These are phyloP conservation scores for Liquidambar formosana DNA, from an alignment of 164 flowering plant genomes.

Conservation along the genomic window DNA sequence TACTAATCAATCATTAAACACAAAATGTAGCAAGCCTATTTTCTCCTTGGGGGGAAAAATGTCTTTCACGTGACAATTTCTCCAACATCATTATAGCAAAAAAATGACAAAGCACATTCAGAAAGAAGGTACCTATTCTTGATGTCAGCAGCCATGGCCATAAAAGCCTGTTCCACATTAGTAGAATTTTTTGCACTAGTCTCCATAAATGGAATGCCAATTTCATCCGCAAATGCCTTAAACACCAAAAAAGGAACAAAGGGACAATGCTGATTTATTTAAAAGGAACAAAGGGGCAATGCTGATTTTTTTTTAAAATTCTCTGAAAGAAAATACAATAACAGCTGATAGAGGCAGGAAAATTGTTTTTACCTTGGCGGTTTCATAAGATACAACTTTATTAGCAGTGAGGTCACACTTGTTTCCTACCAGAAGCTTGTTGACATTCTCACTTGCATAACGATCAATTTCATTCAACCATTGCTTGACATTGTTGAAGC, in stretches of 20 bases:
- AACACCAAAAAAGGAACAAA: not conserved
- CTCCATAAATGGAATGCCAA: constrained; percentile 42
- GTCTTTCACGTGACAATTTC: not conserved
- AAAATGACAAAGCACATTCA: not conserved
- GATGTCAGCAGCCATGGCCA: constrained; percentile 43
- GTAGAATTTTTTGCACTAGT: constrained; percentile 39
- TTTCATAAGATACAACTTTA: constrained; percentile 41
- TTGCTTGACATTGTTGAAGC: constrained; percentile 48
- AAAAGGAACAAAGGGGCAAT: too few species aligned
- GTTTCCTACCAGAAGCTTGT: constrained; percentile 48
- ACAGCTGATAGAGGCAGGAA: not conserved
- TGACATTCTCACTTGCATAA: constrained; percentile 48
- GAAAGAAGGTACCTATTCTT: constrained; percentile 30
- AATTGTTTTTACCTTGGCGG: constrained; percentile 32
- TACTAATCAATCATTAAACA: not conserved
- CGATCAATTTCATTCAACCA: constrained; percentile 52
- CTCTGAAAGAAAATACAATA: not conserved
- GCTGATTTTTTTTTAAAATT: not conserved
- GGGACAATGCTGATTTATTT: not conserved
- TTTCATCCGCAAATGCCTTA: constrained; percentile 41
- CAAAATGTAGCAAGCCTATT: not conserved
- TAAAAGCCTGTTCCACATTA: constrained; percentile 41
- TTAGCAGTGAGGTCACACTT: constrained; percentile 40
- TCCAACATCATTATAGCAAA: not conserved
- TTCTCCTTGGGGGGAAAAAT: not conserved